Base-by-base conservation (phyloP, 805 yeast genomes). In the Starmerella bombi region DNA sequence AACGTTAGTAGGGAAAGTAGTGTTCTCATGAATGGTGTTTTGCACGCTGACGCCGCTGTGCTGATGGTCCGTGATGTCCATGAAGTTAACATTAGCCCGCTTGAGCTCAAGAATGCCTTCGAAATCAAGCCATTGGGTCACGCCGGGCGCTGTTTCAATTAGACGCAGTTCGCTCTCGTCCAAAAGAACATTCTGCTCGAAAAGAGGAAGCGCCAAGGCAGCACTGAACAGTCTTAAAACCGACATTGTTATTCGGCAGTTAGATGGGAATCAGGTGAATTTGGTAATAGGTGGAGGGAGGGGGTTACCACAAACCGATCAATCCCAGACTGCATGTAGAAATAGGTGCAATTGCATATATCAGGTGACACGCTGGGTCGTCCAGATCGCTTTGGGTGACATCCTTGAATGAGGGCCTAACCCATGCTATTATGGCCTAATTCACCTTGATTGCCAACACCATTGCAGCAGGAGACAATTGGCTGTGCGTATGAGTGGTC, bases 61-160 rank as follows among this genome's bases (percentile, higher is more conserved):
- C 40, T 42, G 45, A 44, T 65, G 64, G 17, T 65, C 64, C 8
- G 88, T 77, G 25, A 79, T 67, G 59, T 80, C 88, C 48, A 80
- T 71, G 55, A 77, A 80, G 20, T 63, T 68, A 25, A 66, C 57
- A 37, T 77, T 76, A 29, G 63, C 56, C 38, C 61, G 56, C 50
- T 62, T 62, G 33, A 71, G 54, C n/a, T 52, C 53, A n/a, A 67
- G 49, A 50, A 71, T 64, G 38, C 71, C 69, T 12, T 56, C 56
- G 42, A 70, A 74, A 14, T 59, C 52, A 37, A 63, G 65, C 42
- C 51, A 50, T 25, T 36, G 22, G 34, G 44, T 44, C 18, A 27
- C 45, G 32, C 54, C 54, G 5, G 50, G 48, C 5, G 47, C 51
- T 15, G 43, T 17, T 37, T 50, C 50, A 14, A 50, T 29, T 10